Conservation (phyloP, 192 early-diverging fungal species). For the Radiomyces spectabilis region DNA sequence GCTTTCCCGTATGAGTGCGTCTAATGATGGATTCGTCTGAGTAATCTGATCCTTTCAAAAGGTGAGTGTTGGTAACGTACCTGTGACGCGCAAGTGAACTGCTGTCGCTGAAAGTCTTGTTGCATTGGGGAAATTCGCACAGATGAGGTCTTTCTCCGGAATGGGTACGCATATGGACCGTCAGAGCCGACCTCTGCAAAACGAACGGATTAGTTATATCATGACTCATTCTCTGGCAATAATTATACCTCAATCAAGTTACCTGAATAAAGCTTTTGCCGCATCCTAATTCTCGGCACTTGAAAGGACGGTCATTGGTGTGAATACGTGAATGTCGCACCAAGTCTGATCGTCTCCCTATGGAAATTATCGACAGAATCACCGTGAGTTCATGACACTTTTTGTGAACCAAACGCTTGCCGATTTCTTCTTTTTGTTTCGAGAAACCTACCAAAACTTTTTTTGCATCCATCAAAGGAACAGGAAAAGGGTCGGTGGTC, state of each 20-base stretch:
- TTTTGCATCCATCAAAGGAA: constrained; percentile 53
- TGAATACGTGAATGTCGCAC: constrained; percentile 75
- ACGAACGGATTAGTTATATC: background rate
- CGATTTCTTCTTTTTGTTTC: background rate
- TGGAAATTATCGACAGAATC: too few species aligned
- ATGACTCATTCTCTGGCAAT: background rate
- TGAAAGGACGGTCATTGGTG: constrained; percentile 72
- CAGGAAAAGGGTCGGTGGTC: constrained; percentile 51
- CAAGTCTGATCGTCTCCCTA: constrained; percentile 56
- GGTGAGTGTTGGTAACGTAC: too few species aligned
- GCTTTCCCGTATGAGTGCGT: constrained; percentile 66
- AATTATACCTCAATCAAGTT: background rate
- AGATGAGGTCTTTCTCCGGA: constrained; percentile 63
- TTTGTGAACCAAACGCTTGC: too few species aligned
- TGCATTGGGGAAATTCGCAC: constrained; percentile 60
- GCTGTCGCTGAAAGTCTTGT: constrained; percentile 72
- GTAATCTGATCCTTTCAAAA: too few species aligned
- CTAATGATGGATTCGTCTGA: too few species aligned
- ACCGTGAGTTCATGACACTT: too few species aligned
- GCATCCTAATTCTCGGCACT: constrained; percentile 55
- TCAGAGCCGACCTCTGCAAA: constrained; percentile 61
- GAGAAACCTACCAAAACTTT: constrained; percentile 45
- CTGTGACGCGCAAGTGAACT: constrained; percentile 67
- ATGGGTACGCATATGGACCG: constrained; percentile 69
- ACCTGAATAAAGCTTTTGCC: constrained; percentile 76